Evolutionary conservation across 164 flowering plant genomes (phyloP), one percentile per base, ranked within the genome.

Genomic region (Annona squamosa): DNA sequence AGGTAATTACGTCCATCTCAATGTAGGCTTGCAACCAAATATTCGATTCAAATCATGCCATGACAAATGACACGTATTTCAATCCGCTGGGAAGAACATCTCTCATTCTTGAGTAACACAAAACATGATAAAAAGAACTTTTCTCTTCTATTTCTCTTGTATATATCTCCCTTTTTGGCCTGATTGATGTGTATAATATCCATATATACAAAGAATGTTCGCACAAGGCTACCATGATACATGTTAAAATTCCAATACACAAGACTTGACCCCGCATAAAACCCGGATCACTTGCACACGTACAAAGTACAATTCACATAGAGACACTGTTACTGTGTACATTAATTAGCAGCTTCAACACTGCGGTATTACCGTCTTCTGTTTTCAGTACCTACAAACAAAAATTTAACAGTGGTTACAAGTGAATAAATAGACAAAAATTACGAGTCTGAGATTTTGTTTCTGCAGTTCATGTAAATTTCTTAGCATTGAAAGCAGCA

Each of bases 381-480:
- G 62, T 10, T 26, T 1, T 64, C 75, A 48, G 61, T 65, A 65
- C 59, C 75, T 72, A 68, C 69, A 48, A 65, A 5, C 16, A 48
- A 41, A 5, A 64, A 18, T 65, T 19, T 72, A 41, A 46, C 26
- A 42, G 45, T 66, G 43, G 45, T 3, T 37, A 41, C 5, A 9
- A 13, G 16, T 66, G 4, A n/a, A 66, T 37, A 42, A 37, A 5
- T 42, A 42, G 68, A 43, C 9, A 12, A 10, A 66, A 42, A 42
- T 3, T 2, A 52, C 6, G 13, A 52, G 13, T 9, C 9, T n/a
- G 13, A 16, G 13, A 5, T 4, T 52, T 52, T 2, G 9, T 16
- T 9, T 52, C 13, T 52, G 59, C 37, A 52, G 59, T 52, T 10
- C 13, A 2, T 3, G 13, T 52, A 9, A 52, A 52, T 26, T 26